A percentile compares a stretch with the other conserved stretches of the same genome.
These are phyloP conservation scores for Termitomyces sp. DNA, from an alignment of 768 basidiomycete species.

Conservation along the genomic window DNA sequence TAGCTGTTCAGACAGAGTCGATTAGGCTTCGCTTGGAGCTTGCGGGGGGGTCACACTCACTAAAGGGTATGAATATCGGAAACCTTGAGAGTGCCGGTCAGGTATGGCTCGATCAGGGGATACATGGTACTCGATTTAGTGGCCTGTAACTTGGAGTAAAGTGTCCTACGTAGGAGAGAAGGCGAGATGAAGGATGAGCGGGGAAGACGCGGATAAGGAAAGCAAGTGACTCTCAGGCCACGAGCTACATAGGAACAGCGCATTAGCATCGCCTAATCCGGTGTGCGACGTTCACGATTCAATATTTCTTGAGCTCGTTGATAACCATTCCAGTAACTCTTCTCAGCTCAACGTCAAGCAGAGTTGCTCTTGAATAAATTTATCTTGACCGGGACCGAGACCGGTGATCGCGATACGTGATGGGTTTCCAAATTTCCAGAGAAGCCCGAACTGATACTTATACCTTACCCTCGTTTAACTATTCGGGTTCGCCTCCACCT, in stretches of 20 bases:
- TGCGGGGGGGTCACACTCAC: conserved; percentile 29
- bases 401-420: neutral
- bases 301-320: neutral
- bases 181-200: neutral
- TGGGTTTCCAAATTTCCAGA: neutral
- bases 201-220: neutral
- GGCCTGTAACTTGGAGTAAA: neutral
- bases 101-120: conserved; percentile 61
- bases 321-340: neutral
- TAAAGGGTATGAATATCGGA: conserved; percentile 74
- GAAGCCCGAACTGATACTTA: neutral
- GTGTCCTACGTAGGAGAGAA: neutral
- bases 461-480: neutral
- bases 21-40: neutral
- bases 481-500: conserved; percentile 1
- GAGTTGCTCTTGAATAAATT: neutral
- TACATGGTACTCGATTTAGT: conserved; percentile 44
- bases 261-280: conserved; percentile 12
- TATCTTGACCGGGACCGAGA: too few relatives aligned
- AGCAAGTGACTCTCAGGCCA: neutral
- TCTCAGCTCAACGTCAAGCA: neutral
- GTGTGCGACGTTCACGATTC: neutral
- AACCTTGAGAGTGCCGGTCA: conserved; percentile 64
- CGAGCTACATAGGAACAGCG: neutral
- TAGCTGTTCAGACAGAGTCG: conserved; percentile 45